Conservation (phyloP, 2,329 filamentous ascomycete species). For the Westerdykella sp. region DNA sequence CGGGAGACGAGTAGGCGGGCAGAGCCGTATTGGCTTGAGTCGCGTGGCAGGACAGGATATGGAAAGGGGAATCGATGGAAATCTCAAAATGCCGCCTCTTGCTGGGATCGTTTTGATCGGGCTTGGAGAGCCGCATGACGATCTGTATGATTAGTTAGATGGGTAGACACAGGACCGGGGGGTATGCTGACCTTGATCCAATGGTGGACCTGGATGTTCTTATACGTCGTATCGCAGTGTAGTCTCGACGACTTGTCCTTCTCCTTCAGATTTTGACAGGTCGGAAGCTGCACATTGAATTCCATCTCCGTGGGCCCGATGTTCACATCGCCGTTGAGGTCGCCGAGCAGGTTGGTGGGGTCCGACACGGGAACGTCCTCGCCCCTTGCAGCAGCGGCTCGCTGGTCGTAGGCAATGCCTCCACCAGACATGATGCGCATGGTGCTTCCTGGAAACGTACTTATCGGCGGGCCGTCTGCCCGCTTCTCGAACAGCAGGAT, state of each 20-base stretch:
- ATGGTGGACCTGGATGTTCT: conserved; percentile 88
- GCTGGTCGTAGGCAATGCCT: conserved; percentile 62
- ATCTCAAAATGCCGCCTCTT: conserved; percentile 91
- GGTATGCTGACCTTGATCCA: conserved; percentile 75
- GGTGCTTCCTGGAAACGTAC: conserved; percentile 67
- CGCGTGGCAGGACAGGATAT: conserved; percentile 87
- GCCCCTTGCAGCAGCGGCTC: conserved; percentile 51
- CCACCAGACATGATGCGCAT: conserved; percentile 74
- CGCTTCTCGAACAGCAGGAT: conserved; percentile 83
- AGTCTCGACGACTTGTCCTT: conserved; percentile 61
- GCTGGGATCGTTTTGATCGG: conserved; percentile 68
- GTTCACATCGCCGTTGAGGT: conserved; percentile 68
- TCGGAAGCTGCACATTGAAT: conserved; percentile 86
- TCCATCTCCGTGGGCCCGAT: conserved; percentile 91
- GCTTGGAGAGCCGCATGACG: conserved; percentile 83
- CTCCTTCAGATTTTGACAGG: conserved; percentile 73
- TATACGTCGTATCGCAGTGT: conserved; percentile 88
- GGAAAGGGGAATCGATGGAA: conserved; percentile 91
- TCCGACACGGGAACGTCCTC: conserved; percentile 50
- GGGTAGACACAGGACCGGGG: not conserved
- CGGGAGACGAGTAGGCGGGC: conserved; percentile 66
- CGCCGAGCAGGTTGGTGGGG: conserved; percentile 68
- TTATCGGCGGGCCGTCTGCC: conserved; percentile 68
- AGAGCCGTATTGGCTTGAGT: conserved; percentile 83
- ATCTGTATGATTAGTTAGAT: conserved; percentile 52